Conservation (phyloP, 108 stramenopile species). For the Poteriospumella lacustris region DNA sequence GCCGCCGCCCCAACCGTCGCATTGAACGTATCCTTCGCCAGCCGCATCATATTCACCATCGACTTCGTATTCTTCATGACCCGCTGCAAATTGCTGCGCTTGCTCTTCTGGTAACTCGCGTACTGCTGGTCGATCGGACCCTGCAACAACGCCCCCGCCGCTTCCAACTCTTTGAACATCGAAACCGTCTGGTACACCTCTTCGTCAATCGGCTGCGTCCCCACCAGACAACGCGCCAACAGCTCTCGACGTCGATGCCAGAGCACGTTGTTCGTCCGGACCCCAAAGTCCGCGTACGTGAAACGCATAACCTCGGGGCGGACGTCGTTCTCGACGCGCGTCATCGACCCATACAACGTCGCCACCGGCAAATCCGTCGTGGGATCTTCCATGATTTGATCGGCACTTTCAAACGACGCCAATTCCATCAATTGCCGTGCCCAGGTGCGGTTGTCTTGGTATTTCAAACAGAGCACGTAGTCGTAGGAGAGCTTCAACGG, state of each 20-base stretch:
- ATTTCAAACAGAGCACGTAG: neutral
- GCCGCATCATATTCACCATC: no score
- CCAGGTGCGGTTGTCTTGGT: neutral
- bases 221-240: neutral
- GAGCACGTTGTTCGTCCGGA: neutral
- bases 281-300: slow-evolving; percentile 17
- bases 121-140: slow-evolving; percentile 14
- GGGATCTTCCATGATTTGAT: slow-evolving; percentile 10
- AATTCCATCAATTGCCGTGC: neutral
- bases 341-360: neutral
- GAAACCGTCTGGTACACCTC: neutral
- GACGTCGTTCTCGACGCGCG: neutral
- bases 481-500: neutral
- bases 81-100: neutral
- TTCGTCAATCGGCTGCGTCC: neutral
- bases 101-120: neutral
- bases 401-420: neutral
- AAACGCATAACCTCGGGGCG: neutral
- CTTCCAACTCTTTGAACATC: slow-evolving; percentile 13
- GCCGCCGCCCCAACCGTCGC: no score
- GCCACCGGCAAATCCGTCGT: neutral
- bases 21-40: no score
- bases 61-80: no score
- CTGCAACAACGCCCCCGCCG: neutral
- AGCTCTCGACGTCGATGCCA: neutral